Base-by-base conservation (phyloP, 495 filamentous ascomycete species). In the Aspergillus sclerotioniger region DNA sequence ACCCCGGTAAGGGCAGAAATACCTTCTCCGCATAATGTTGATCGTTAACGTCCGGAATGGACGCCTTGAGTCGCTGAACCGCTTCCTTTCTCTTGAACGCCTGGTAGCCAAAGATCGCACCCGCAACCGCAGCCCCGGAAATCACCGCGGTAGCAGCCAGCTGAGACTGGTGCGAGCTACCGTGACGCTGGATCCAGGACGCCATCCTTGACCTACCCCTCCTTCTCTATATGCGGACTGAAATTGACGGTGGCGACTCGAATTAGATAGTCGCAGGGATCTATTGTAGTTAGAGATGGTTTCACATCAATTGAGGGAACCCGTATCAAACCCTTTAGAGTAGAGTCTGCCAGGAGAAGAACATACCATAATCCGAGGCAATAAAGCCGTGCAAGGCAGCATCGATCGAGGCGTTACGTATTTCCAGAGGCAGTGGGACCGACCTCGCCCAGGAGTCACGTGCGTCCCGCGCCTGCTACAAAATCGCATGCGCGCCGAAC, bases 91-190 rank as follows among this genome's bases (percentile, higher is more conserved):
- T 71, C 50, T 77, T 79, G 37, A 88, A 76, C 53, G 80, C 79
- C 65, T 94, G 90, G 61, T 86, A 89, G 44, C 87, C 84, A 51
- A 90, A 76, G 37, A 96, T 86, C 10, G 84, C 78, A 39, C 82
- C 79, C 9, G 89, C 90, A 28, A 90, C 89, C 29, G 89, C 81
- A 35, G 84, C 84, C 20, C 89, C 90, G 0, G 90, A 92, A 6
- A 90, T 73, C 6, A 92, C 74, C 6, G 90, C 90, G 0, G 90
- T 90, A 15, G 88, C 84, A 19, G 84, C 85, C 50, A 96, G 80
- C 71, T 93, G 91, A 3, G 78, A 77, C 59, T 78, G 72, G 44
- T 82, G 80, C 16, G 80, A 80, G 41, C 73, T 73, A 58, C 76
- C 74, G 37, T 81, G 73, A 31, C 81, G 75, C 56, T 80, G 75